A percentile compares a stretch with the other conserved stretches of the same genome.
Evolutionary conservation across 495 filamentous ascomycete genomes (phyloP).

Genomic region (Zalerion maritima): DNA sequence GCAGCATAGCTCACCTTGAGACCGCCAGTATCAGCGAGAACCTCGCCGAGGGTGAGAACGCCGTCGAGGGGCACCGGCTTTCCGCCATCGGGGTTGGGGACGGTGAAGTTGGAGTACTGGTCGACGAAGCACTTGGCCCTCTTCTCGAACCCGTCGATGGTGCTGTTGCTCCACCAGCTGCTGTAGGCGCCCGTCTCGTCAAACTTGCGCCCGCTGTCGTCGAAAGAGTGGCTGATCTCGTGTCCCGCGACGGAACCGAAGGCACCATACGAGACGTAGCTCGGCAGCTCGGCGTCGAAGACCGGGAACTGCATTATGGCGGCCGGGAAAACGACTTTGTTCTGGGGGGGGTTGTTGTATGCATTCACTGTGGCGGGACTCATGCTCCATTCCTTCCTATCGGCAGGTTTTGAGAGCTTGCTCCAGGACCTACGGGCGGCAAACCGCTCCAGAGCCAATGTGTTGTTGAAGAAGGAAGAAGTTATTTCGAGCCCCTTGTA

Average conservation of each 20-base stretch:
- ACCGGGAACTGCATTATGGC: constrained; percentile 60
- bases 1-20: constrained; percentile 49
- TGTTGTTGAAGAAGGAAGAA: constrained; percentile 45
- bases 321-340: constrained; percentile 58
- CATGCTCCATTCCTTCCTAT: constrained; percentile 50
- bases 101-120: constrained; percentile 51
- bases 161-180: constrained; percentile 57
- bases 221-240: constrained; percentile 63
- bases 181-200: constrained; percentile 51
- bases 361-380: constrained; percentile 36
- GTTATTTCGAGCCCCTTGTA: constrained; percentile 42
- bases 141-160: constrained; percentile 38
- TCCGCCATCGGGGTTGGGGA: constrained; percentile 36
- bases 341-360: constrained; percentile 48
- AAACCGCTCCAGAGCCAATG: constrained; percentile 33
- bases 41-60: constrained; percentile 53
- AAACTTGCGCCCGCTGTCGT: constrained; percentile 52
- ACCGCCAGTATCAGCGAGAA: constrained; percentile 64
- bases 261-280: constrained; percentile 54
- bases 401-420: constrained; percentile 42
- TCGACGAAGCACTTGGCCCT: constrained; percentile 56
- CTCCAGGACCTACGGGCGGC: constrained; percentile 37
- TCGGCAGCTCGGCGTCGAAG: constrained; percentile 46
- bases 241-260: constrained; percentile 60
- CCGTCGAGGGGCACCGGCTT: constrained; percentile 54